Evolutionary conservation across 805 yeast genomes (phyloP), one percentile per base, ranked within the genome.

Genomic region (Sugiyamaella smithiae): DNA sequence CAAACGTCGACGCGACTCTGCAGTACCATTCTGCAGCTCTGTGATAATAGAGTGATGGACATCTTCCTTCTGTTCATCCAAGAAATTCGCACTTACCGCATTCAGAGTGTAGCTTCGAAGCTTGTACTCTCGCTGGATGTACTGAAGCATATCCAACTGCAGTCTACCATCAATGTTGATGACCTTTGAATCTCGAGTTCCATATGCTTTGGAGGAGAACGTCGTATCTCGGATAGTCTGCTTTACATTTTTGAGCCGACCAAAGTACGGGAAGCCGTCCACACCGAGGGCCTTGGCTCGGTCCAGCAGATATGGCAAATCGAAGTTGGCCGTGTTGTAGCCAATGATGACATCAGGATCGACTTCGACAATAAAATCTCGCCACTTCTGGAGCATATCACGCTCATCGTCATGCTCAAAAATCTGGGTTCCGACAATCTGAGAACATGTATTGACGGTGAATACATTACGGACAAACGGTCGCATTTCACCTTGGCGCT

Each of bases 341-440:
- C 99, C 99, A 59, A 95, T 93, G 36, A 93, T 85, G 43, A 93
- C 95, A 69, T 93, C 99, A 0, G 99, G 95, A 67, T 93, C 99
- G 5, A 81, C 85, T 51, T 81, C 77, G 4, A 81, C 82, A 9
- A 93, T 78, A 61, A 95, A 95, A 29, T 89, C 86, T 55, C 79
- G 78, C 99, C 99, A 93, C 37, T 75, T 77, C 70, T 76, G 68
- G 46, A 93, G 69, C 96, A 93, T 84, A 25, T 88, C 95, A 24
- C 74, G 76, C 66, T 93, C 99, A 12, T 77, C 77, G 43, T 78
- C 72, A 66, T 80, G 82, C 37, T 87, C 85, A 61, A 82, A 82
- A 19, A 89, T 87, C 60, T 91, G 89, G 2, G 96, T 85, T 1
- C 99, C 99, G 14, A 93, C 91, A 50, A 93, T 93, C 2, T 96